Conservation (phyloP, 225 moss, liverwort and hornwort species). For the Physcomitrellopsis africana region DNA sequence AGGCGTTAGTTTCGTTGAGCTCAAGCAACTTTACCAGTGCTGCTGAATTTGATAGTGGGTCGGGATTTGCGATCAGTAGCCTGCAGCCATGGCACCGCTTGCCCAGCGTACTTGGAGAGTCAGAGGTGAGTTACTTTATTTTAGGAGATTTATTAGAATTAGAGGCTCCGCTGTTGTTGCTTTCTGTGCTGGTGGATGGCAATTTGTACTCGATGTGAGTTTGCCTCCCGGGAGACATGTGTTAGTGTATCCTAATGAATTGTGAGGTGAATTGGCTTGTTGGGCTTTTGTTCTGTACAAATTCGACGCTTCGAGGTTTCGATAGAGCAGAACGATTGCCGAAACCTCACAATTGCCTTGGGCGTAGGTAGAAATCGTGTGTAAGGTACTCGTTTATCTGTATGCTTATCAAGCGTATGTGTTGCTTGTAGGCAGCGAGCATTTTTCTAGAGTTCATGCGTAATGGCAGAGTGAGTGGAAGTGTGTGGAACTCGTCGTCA, state of each 20-base stretch:
- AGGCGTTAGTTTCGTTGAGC: conserved; percentile 19
- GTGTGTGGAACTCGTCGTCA: neutral
- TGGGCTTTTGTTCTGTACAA: too few species aligned
- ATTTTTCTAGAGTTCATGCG: neutral
- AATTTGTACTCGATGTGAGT: too few species aligned
- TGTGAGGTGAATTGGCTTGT: too few species aligned
- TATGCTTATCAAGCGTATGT: neutral
- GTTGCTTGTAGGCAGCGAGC: neutral
- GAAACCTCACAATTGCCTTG: neutral
- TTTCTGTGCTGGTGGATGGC: too few species aligned
- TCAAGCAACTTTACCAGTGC: conserved; percentile 3
- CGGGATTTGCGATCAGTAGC: neutral
- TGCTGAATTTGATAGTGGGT: neutral
- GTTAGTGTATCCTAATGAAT: too few species aligned
- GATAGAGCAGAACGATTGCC: neutral
- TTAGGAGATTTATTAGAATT: neutral
- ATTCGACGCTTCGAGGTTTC: too few species aligned
- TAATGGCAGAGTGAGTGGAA: conserved; percentile 5
- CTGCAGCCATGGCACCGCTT: neutral
- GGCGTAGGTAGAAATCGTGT: neutral
- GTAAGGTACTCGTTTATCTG: neutral
- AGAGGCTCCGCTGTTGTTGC: too few species aligned
- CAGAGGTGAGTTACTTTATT: neutral
- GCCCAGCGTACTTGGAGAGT: neutral
- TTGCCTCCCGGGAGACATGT: too few species aligned